These are phyloP conservation scores for Rutstroemia sp. DNA, from an alignment of 2,329 filamentous ascomycete genomes.

Conservation along the genomic window DNA sequence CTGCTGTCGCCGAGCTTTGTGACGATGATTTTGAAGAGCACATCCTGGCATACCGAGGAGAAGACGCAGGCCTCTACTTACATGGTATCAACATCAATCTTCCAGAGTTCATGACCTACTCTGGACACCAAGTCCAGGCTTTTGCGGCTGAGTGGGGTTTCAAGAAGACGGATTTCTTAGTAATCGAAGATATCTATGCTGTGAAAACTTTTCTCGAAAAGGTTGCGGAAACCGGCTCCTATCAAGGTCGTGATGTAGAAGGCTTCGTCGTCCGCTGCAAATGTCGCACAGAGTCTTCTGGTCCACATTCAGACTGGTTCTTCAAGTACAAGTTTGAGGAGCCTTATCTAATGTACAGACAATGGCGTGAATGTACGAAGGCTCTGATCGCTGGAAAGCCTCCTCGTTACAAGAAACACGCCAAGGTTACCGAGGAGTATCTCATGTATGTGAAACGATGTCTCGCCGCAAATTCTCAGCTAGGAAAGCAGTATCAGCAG, in stretches of 20 bases:
- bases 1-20: conserved; percentile 90
- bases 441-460: conserved; percentile 71
- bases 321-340: conserved; percentile 99
- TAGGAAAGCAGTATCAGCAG: conserved; percentile 66
- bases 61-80: conserved; percentile 83
- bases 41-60: conserved; percentile 78
- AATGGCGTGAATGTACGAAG: conserved; percentile 97
- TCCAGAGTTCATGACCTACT: conserved; percentile 84
- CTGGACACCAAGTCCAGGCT: conserved; percentile 71
- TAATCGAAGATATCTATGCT: conserved; percentile 65
- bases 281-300: conserved; percentile 40
- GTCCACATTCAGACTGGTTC: conserved; percentile 84
- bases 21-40: conserved; percentile 97
- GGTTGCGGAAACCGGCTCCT: conserved; percentile 80
- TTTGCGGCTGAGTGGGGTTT: conserved; percentile 95
- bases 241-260: conserved; percentile 87
- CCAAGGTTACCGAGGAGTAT: conserved; percentile 86
- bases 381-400: conserved; percentile 68
- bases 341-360: conserved; percentile 96
- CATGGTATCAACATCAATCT: conserved; percentile 95
- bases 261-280: conserved; percentile 94
- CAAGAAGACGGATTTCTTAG: conserved; percentile 73
- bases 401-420: conserved; percentile 79
- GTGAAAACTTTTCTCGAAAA: conserved; percentile 78
- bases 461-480: conserved; percentile 57